These are phyloP conservation scores for Cryptosporidium meleagridis DNA, from an alignment of 169 alveolate species.

Conservation along the genomic window DNA sequence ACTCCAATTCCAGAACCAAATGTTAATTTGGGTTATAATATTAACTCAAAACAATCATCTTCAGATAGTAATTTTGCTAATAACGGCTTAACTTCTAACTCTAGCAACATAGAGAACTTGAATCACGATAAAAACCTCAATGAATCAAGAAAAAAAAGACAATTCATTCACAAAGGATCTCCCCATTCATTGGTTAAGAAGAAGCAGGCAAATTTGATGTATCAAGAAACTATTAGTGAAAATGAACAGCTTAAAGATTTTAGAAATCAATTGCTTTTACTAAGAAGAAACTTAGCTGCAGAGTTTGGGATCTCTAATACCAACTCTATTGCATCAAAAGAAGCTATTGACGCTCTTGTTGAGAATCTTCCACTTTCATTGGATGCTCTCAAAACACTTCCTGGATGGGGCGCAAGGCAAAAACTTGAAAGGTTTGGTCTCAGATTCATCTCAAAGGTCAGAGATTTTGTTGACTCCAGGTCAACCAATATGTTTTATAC, in stretches of 20 bases:
- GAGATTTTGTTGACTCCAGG: constrained; percentile 41
- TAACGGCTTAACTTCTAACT: not conserved
- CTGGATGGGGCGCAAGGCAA: constrained; percentile 73
- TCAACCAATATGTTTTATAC: not conserved
- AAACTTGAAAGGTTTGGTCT: constrained; percentile 63
- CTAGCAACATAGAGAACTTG: not conserved
- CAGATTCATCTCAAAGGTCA: constrained; percentile 32
- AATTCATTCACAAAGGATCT: not conserved
- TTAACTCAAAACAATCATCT: not conserved
- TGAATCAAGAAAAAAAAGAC: constrained; percentile 17
- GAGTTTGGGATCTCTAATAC: constrained; percentile 42
- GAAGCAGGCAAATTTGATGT: not conserved
- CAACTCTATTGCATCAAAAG: constrained; percentile 70
- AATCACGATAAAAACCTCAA: not conserved
- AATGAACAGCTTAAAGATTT: constrained; percentile 28
- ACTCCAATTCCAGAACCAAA: not conserved
- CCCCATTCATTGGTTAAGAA: not conserved
- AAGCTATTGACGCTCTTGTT: constrained; percentile 62
- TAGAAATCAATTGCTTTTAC: constrained; percentile 31
- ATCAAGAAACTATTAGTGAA: not conserved
- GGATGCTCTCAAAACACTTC: constrained; percentile 30
- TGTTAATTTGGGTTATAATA: no score
- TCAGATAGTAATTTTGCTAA: not conserved
- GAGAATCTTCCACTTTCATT: constrained; percentile 31
- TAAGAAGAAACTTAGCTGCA: constrained; percentile 56